Base-by-base conservation (phyloP, 305 asterid genomes). In the Solanum hybrid region DNA sequence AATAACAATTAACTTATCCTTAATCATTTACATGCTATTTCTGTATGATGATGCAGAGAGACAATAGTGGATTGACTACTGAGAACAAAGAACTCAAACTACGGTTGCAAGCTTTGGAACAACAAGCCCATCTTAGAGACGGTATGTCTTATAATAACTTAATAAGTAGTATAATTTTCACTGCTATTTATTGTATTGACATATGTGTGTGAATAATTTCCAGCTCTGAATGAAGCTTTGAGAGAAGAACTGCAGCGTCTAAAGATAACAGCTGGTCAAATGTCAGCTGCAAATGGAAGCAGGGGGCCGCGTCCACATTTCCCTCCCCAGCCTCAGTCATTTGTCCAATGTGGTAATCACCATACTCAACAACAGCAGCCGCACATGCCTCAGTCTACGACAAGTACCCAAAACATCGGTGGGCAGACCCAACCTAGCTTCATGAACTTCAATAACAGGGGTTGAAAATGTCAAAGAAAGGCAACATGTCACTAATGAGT, bases 11-110 rank as follows among this genome's bases (percentile, higher is more conserved):
- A 91, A 83, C 74, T 9, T 28, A 42, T 29, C 73, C 87, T 83
- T 29, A 20, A 31, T 83, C 22, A 84, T 36, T 79, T 80, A 13
- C 37, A 12, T 91, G 36, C 85, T 39, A 46, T 84, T 86, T 3
- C 82, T 87, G 57, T 82, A n/a, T 74, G 36, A 89, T 91, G 92
- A 87, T 90, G 92, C 96, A 97, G 99, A 95, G 98, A 89, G 98
- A 97, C 92, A 96, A 98, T 20, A 87, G 90, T 69, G 98, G 96
- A 24, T 90, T 96, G 93, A 94, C 97, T 69, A 11, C 90, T 80
- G 99, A 96, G 95, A 96, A 97, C 96, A 97, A 95, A 92, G 98
- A 97, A 90, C 98, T 97, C 90, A 96, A 95, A 90, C 92, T 97
- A 91, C 96, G 96, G 90, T 86, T 97, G 91, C 95, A 97, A 89